Evolutionary conservation across 257 asterid genomes (phyloP), one percentile per base, ranked within the genome.

Genomic region (Capsicum chinense): DNA sequence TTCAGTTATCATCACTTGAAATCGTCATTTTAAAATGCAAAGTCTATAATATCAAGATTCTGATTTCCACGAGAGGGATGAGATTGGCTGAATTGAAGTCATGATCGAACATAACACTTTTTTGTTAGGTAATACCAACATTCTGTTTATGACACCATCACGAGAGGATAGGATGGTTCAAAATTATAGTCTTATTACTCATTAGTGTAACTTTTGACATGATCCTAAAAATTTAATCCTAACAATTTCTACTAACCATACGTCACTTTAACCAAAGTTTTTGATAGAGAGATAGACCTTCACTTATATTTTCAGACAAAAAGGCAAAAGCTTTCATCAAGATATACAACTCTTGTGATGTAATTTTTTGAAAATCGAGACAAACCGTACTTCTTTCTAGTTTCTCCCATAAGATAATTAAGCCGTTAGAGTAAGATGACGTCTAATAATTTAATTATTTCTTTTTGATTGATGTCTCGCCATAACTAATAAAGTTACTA

Each of bases 11-110:
- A 66, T 1, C 11, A 66, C 11, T 13, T 66, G 3, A 66, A 14
- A 0, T 33, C 3, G 0, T 66, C 0, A 33, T 13, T 66, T 7
- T 3, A 33, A 66, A 6, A 5, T 13, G 11, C 5, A 35, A 35
- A 67, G 48, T 13, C n/a, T 3, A 19, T 26, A 64, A 12, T 0
- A 0, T 0, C 5, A 26, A 64, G 9, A 64, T 33, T 13, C 2
- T 26, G 17, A 1, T 2, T 0, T 12, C 2, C 13, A 12, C 16
- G 0, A 63, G 33, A 7, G 2, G 8, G 8, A 3, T 2, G 17
- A 2, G 3, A 13, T 0, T 4, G 17, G 5, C 3, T 0, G 0
- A 16, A 3, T 26, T 4, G 0, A 0, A 21, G 17, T 3, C 3
- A 64, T 64, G 0, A 26, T 64, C 17, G 58, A 12, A 11, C 7